phyloP scores from a whole-genome alignment of 2,329 filamentous ascomycete genomes.

The Westerdykella ornata region DNA sequence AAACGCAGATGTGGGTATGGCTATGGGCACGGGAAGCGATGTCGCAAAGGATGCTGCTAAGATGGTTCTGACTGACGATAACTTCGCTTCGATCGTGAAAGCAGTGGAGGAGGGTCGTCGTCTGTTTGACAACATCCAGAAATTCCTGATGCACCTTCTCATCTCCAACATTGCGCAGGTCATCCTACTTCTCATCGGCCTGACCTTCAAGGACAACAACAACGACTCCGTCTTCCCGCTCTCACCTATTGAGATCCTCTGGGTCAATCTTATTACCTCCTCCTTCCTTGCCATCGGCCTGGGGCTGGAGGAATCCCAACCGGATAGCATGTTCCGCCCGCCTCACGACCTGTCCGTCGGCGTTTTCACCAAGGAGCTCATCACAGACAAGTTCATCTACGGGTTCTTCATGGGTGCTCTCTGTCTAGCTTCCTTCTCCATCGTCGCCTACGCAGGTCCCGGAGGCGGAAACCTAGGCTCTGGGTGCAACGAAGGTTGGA shows the following conservation, averaged over 20 bases:
- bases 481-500: constrained; percentile 42
- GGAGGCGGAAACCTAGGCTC: constrained; percentile 39
- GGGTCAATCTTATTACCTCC: constrained; percentile 44
- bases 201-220: constrained; percentile 42
- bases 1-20: constrained; percentile 39
- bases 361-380: constrained; percentile 43
- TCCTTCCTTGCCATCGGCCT: constrained; percentile 45
- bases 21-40: constrained; percentile 39
- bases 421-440: constrained; percentile 41
- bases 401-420: constrained; percentile 42
- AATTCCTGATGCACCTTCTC: constrained; percentile 45
- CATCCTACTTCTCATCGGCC: constrained; percentile 42
- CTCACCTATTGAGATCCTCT: constrained; percentile 44
- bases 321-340: constrained; percentile 44
- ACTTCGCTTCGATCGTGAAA: constrained; percentile 39
- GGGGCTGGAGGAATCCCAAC: constrained; percentile 42
- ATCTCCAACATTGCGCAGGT: constrained; percentile 46
- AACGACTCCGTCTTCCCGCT: constrained; percentile 42
- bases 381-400: constrained; percentile 45
- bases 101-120: constrained; percentile 38
- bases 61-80: constrained; percentile 39
- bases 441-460: constrained; percentile 40
- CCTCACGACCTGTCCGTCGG: constrained; percentile 40
- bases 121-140: constrained; percentile 40
- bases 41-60: constrained; percentile 39